Base-by-base conservation (phyloP, 2,329 filamentous ascomycete genomes). In the Curvularia verruculosa region DNA sequence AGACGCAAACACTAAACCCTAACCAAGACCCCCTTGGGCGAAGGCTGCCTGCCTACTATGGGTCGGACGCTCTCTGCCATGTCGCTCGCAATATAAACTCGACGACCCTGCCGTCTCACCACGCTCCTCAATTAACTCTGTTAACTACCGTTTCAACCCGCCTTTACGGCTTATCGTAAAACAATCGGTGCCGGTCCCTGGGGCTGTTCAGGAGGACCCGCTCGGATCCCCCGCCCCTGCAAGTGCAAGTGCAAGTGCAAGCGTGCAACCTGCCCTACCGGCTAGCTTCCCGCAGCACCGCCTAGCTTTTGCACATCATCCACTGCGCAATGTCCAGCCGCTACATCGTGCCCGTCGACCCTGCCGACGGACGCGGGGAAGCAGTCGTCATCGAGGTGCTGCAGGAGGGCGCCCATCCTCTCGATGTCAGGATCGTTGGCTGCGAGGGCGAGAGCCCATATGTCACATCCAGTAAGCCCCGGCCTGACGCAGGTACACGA, bases 361-460 rank as follows among this genome's bases (percentile, higher is more conserved):
- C 87, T 64, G 83, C 82, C 40, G 83, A 84, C 55, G 70, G 67
- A 21, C 77, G 82, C 44, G 78, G 80, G 45, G 75, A 79, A 15
- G 86, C 83, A 61, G 81, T 91, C 28, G 80, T 92, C 21, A 70
- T 90, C 18, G 82, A 89, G 65, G 83, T 87, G 54, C 79, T 80
- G 2, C 77, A 83, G 21, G 71, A 81, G 75, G 72, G 79, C n/a
- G 76, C 79, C 34, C 81, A 80, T 55, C 81, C 82, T 1, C 77
- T 92, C 28, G 87, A 91, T 73, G 74, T 90, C 45, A 87, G 86
- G 70, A 75, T 92, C 28, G 80, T 88, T 31, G 89, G 84, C 31
- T 91, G 89, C 28, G 89, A 92, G 67, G 85, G 86, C 52, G 82
- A 84, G 54, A 82, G 81, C 46, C 82, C 86, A 6, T 90, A 87